A percentile compares a stretch with the other conserved stretches of the same genome.
Conservation (phyloP, 1,284 basidiomycete species). For the Naganishia sp. region DNA sequence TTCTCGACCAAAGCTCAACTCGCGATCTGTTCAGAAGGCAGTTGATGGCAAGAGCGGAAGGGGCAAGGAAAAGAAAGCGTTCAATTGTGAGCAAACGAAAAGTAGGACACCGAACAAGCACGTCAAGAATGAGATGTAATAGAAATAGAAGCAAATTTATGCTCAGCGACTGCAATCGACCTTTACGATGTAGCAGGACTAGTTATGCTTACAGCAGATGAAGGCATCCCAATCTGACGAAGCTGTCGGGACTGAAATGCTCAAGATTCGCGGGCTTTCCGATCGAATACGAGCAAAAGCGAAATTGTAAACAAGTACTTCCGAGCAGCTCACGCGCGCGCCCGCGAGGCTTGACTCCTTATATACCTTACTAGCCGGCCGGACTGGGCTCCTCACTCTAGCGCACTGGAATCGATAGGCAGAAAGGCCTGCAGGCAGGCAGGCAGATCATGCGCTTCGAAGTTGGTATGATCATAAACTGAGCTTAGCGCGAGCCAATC, state of each 20-base stretch:
- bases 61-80: not conserved
- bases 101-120: not conserved
- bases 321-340: not conserved
- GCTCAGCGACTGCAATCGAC: not conserved
- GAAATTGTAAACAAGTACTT: constrained; percentile 2
- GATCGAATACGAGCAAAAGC: not conserved
- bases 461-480: not conserved
- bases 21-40: not conserved
- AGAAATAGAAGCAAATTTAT: not conserved
- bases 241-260: not conserved
- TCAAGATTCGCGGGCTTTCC: too few species aligned
- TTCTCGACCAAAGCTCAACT: not conserved
- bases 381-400: not conserved
- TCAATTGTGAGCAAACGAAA: not conserved
- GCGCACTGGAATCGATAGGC: constrained; percentile 1
- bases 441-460: not conserved
- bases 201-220: constrained; percentile 3
- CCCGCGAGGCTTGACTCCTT: not conserved
- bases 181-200: constrained; percentile 1
- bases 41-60: not conserved
- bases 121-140: not conserved
- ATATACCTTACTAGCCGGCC: constrained; percentile 1
- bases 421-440: not conserved
- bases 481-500: too few species aligned
- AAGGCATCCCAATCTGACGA: not conserved